Evolutionary conservation across 371 early-diverging fungal genomes (phyloP).

Genomic region (Rhizopus sp.): DNA sequence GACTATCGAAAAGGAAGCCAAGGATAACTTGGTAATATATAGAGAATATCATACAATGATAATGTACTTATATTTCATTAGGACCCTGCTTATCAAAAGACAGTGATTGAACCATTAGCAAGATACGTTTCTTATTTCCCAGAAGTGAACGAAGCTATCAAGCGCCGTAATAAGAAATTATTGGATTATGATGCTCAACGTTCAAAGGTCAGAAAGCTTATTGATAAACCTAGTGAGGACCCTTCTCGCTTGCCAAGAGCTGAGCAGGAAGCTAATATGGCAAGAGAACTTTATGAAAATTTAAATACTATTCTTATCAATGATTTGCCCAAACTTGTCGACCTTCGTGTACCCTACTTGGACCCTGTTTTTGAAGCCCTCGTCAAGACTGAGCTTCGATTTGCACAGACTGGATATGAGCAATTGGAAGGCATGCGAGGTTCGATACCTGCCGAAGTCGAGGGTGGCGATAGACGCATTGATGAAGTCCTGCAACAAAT

Average conservation of each 20-base stretch:
- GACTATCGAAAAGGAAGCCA: conserved; percentile 79
- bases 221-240: conserved; percentile 82
- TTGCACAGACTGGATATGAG: conserved; percentile 77
- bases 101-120: conserved; percentile 89
- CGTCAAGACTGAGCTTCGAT: conserved; percentile 84
- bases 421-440: conserved; percentile 60
- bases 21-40: conserved; percentile 64
- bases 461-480: conserved; percentile 61
- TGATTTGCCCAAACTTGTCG: conserved; percentile 90
- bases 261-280: conserved; percentile 76
- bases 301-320: conserved; percentile 78
- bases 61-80: conserved; percentile 16
- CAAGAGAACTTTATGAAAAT: conserved; percentile 79
- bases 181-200: conserved; percentile 86
- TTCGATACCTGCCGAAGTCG: conserved; percentile 57
- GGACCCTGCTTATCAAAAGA: conserved; percentile 80
- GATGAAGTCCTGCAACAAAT: conserved; percentile 86
- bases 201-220: conserved; percentile 74
- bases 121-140: conserved; percentile 88
- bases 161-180: conserved; percentile 83
- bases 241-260: conserved; percentile 71
- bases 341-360: conserved; percentile 82
- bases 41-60: neutral
- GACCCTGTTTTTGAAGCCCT: conserved; percentile 95
- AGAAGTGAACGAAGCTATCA: conserved; percentile 89